Percentiles rank a stretch among this genome's conserved stretches.
Evolutionary conservation across 1,284 basidiomycete species (phyloP).

Genomic region (Anthracocystis walkeri): DNA sequence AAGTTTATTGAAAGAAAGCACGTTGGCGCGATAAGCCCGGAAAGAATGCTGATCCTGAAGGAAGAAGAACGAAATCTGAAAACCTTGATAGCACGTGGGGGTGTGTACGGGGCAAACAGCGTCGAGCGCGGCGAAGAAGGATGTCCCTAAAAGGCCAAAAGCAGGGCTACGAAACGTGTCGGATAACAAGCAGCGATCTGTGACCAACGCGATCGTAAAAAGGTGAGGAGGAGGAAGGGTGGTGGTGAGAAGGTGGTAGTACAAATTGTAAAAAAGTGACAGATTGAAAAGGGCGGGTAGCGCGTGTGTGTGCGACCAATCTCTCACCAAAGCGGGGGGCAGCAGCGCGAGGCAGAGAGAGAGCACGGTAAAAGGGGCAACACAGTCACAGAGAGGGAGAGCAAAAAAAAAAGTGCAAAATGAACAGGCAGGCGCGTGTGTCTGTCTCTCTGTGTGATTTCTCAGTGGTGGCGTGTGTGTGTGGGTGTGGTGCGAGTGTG

Average conservation of each 20-base stretch:
- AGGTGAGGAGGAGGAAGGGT: not conserved
- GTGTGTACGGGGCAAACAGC: too few relatives aligned
- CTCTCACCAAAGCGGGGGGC: slow-evolving; percentile 1
- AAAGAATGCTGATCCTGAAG: too few relatives aligned
- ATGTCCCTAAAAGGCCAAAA: too few relatives aligned
- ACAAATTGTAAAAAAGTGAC: slow-evolving; percentile 8
- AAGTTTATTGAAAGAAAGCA: too few relatives aligned
- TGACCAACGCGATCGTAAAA: not conserved
- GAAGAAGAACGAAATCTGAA: too few relatives aligned
- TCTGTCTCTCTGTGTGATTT: slow-evolving; percentile 7
- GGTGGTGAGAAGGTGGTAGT: not conserved
- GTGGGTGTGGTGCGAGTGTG: slow-evolving; percentile 2
- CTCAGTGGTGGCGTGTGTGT: not conserved
- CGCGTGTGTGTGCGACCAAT: slow-evolving; percentile 6
- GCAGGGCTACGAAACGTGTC: too few relatives aligned
- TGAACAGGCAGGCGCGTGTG: slow-evolving; percentile 4
- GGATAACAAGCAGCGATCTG: too few relatives aligned
- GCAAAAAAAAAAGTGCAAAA: not conserved
- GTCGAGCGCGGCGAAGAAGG: too few relatives aligned
- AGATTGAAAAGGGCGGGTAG: slow-evolving; percentile 12
- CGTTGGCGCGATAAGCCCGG: too few relatives aligned
- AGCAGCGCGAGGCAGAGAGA: not conserved
- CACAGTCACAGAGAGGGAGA: not conserved
- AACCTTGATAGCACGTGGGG: too few relatives aligned
- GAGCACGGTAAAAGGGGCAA: not conserved